These are phyloP conservation scores for Calonectria leucothoes DNA, from an alignment of 2,329 filamentous ascomycete species.

Conservation along the genomic window DNA sequence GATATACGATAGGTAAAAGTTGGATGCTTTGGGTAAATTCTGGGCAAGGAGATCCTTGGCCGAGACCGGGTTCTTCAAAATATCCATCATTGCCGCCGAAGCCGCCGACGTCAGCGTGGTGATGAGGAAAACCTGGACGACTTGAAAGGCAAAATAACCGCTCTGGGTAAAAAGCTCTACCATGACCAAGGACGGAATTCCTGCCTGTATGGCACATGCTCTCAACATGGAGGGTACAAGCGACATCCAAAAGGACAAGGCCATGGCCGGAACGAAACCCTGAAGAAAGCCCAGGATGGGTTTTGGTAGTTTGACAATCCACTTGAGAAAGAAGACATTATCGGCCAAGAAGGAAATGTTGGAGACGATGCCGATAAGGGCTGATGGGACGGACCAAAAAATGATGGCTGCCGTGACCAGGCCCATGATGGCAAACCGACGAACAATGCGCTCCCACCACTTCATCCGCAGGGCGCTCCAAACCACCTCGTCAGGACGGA, in stretches of 20 bases:
- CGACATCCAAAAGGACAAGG: conserved; percentile 86
- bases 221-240: conserved; percentile 86
- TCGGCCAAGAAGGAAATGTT: conserved; percentile 79
- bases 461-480: conserved; percentile 87
- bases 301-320: conserved; percentile 76
- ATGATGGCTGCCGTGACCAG: conserved; percentile 83
- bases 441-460: conserved; percentile 87
- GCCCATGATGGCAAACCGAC: conserved; percentile 74
- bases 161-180: conserved; percentile 93
- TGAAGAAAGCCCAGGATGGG: conserved; percentile 85
- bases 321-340: conserved; percentile 75
- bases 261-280: conserved; percentile 83
- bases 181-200: conserved; percentile 81
- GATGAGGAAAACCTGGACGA: conserved; percentile 92
- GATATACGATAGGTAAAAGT: conserved; percentile 96
- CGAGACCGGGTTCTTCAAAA: conserved; percentile 70
- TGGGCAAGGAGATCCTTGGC: conserved; percentile 75
- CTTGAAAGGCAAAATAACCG: conserved; percentile 90
- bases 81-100: conserved; percentile 72
- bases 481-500: conserved; percentile 85
- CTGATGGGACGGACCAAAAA: conserved; percentile 85
- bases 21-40: conserved; percentile 85
- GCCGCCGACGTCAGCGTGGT: conserved; percentile 86
- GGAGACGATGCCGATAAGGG: conserved; percentile 85
- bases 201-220: conserved; percentile 80